Conservation (phyloP, 2,329 filamentous ascomycete genomes). For the Cordyceps fumosorosea region DNA sequence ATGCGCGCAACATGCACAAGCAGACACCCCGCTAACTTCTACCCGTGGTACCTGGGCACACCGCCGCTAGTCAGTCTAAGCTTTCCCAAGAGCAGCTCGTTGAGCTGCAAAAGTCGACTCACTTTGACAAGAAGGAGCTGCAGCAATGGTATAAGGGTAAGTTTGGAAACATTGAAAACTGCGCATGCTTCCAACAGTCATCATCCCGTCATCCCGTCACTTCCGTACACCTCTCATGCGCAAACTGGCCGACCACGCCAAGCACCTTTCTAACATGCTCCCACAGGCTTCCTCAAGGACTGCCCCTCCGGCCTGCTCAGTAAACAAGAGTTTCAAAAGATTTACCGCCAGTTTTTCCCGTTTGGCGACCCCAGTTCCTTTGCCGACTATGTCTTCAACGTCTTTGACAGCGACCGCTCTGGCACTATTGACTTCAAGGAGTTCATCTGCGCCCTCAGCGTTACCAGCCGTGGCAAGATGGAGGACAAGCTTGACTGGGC, state of each 20-base stretch:
- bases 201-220: neutral
- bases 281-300: conserved; percentile 88
- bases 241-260: neutral
- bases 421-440: conserved; percentile 99
- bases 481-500: conserved; percentile 99
- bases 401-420: conserved; percentile 96
- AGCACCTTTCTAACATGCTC: neutral
- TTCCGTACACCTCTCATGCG: neutral
- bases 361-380: conserved; percentile 97
- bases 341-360: conserved; percentile 98
- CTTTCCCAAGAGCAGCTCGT: conserved; percentile 92
- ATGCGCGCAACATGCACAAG: neutral
- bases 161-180: conserved; percentile 21
- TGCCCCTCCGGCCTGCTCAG: conserved; percentile 94
- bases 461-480: conserved; percentile 96
- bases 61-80: conserved; percentile 76
- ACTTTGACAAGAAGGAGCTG: conserved; percentile 99
- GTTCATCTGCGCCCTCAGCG: conserved; percentile 96
- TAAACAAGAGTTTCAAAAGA: conserved; percentile 99
- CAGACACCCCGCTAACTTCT: neutral
- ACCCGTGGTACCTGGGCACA: conserved; percentile 15
- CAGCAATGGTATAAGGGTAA: conserved; percentile 99
- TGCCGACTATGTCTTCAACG: conserved; percentile 98
- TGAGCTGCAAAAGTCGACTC: conserved; percentile 92
- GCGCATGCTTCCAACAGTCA: neutral